A percentile compares a stretch with the other conserved stretches of the same genome.
phyloP scores from a whole-genome alignment of 345 rosid genomes.

The Linum tenue region DNA sequence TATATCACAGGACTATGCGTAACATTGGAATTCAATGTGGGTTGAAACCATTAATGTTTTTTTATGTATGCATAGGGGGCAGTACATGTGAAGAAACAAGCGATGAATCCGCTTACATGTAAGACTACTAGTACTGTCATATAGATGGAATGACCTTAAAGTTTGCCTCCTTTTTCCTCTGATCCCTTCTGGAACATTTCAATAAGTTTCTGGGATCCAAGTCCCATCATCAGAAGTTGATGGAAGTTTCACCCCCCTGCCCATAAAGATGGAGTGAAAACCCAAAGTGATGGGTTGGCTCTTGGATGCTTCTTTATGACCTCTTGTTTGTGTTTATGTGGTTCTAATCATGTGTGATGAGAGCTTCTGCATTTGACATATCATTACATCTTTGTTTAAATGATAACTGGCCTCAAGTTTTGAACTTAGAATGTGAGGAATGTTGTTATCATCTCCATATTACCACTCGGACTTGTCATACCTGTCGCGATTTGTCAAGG shows the following conservation, averaged over 20 bases:
- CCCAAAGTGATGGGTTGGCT: not conserved
- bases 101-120: conserved; percentile 24
- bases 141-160: not conserved
- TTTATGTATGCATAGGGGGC: conserved; percentile 12
- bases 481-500: too few relatives aligned
- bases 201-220: not conserved
- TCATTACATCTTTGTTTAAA: too few relatives aligned
- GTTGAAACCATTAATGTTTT: conserved; percentile 1
- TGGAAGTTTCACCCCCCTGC: not conserved
- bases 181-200: not conserved
- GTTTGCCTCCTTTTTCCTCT: not conserved
- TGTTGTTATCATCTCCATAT: too few relatives aligned
- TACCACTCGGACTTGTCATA: too few relatives aligned
- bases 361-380: too few relatives aligned
- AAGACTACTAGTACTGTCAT: conserved; percentile 9
- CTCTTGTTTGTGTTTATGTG: too few relatives aligned
- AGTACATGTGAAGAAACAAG: conserved; percentile 24
- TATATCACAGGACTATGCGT: conserved; percentile 7
- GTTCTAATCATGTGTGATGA: too few relatives aligned
- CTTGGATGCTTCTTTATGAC: too few relatives aligned
- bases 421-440: too few relatives aligned
- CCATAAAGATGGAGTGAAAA: not conserved
- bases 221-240: not conserved
- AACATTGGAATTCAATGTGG: conserved; percentile 18
- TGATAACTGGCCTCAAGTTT: too few relatives aligned